Evolutionary conservation across 2,329 filamentous ascomycete species (phyloP).

Genomic region (Helicocarpus griseus): DNA sequence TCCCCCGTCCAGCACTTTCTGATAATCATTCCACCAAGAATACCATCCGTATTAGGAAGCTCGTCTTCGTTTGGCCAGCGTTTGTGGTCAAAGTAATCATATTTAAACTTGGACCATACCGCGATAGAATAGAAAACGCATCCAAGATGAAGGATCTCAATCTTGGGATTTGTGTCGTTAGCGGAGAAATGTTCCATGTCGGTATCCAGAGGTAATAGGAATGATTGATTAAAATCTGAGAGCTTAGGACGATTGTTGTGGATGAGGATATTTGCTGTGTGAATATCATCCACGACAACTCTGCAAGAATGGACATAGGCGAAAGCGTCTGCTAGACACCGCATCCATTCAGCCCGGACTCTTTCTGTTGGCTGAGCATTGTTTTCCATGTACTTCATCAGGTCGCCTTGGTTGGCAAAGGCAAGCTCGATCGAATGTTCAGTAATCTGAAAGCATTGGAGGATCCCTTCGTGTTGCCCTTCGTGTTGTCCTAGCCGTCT

Average conservation of each 20-base stretch:
- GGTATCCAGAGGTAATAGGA: slow-evolving; percentile 3
- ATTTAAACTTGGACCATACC: slow-evolving; percentile 5
- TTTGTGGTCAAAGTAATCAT: slow-evolving; percentile 7
- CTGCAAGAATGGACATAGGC: slow-evolving; percentile 5
- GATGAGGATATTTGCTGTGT: not conserved
- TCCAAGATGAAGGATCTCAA: not conserved
- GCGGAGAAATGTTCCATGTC: slow-evolving; percentile 3
- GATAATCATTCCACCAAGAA: slow-evolving; percentile 5
- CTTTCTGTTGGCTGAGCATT: not conserved
- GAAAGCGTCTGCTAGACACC: not conserved
- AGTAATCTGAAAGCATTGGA: not conserved
- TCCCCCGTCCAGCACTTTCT: slow-evolving; percentile 7
- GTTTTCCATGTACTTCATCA: slow-evolving; percentile 1
- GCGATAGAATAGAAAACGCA: slow-evolving; percentile 6
- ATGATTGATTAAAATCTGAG: not conserved
- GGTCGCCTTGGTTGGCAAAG: slow-evolving; percentile 3
- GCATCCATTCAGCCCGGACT: not conserved
- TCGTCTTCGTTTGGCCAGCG: slow-evolving; percentile 4
- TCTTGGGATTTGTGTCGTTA: not conserved
- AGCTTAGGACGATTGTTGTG: slow-evolving; percentile 1
- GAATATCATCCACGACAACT: slow-evolving; percentile 2
- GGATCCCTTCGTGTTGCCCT: slow-evolving; percentile 2
- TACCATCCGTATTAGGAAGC: slow-evolving; percentile 7
- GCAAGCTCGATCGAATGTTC: not conserved
- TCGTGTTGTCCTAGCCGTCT: not conserved